Base-by-base conservation (phyloP, 225 moss, liverwort and hornwort genomes). In the Polytrichum commune region DNA sequence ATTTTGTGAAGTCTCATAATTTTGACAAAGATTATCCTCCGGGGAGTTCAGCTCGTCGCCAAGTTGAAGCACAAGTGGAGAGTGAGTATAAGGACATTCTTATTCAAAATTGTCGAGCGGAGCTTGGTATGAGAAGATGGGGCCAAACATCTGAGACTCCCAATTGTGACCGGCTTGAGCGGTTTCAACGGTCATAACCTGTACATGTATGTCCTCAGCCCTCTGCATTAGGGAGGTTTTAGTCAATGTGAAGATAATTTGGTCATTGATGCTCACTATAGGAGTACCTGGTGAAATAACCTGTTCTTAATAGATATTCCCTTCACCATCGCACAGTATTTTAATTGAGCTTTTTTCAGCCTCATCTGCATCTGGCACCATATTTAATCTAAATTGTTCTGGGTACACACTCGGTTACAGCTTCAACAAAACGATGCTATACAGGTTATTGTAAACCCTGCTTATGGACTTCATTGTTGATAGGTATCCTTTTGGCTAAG, bases 61-160 rank as follows among this genome's bases (percentile, higher is more conserved):
- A 91, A 81, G 77, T 98, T 71, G 97, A 98, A 82, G 69, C 29
- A 60, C 92, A 94, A 74, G 91, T 95, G 69, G 97, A 95, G 72
- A 91, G 84, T 69, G 97, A 98, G 58, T 98, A 92, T 77, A 91
- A 77, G 78, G 97, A 98, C 13, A 86, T 94, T 69, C 94, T 98
- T 68, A 78, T 91, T 69, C 97, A 98, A 82, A 94, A 95, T 82
- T 98, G 97, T 82, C 94, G 94, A 62, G 80, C 90, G 87, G 97
- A 98, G 79, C 89, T 90, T 64, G 83, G 90, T 62, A 84, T 92
- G 80, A 82, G 82, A 83, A 82, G 91, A 68, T 94, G 97, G 94
- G 94, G 92, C 9, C 94, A 98, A 78, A 70, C 73, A 23, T 79
- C 94, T 62, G 92, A 91, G 68, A 85, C 78, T 71, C 94, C 97